Conservation (phyloP, 495 filamentous ascomycete species). For the Letharia columbiana region DNA sequence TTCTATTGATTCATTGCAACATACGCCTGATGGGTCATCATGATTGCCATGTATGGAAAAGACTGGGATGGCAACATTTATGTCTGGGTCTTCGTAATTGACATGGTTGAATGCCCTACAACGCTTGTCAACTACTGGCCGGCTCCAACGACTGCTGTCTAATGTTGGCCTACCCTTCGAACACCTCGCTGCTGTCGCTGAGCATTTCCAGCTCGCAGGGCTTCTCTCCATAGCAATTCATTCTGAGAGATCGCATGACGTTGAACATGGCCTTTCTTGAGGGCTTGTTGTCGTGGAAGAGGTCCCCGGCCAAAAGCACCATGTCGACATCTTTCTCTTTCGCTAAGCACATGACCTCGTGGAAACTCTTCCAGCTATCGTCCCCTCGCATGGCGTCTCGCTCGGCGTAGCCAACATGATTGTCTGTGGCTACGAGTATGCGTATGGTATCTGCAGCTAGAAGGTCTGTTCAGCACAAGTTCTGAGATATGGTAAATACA, state of each 20-base stretch:
- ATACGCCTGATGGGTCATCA: slow-evolving; percentile 81
- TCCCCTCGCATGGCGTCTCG: slow-evolving; percentile 87
- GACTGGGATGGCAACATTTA: slow-evolving; percentile 94
- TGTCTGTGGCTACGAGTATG: slow-evolving; percentile 88
- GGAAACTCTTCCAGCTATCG: slow-evolving; percentile 94
- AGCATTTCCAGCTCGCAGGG: slow-evolving; percentile 94
- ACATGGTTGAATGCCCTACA: slow-evolving; percentile 72
- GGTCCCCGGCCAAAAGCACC: slow-evolving; percentile 86
- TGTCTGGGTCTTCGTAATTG: slow-evolving; percentile 96
- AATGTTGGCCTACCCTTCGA: slow-evolving; percentile 47
- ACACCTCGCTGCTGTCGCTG: slow-evolving; percentile 82
- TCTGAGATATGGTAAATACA: no score
- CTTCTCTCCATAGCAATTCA: slow-evolving; percentile 90
- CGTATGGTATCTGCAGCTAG: slow-evolving; percentile 83
- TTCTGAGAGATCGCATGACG: slow-evolving; percentile 84
- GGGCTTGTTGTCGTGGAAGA: slow-evolving; percentile 98
- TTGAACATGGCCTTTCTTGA: slow-evolving; percentile 95
- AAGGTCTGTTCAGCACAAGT: not conserved
- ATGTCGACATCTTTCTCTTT: slow-evolving; percentile 88
- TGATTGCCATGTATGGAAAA: slow-evolving; percentile 99
- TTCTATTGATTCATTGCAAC: slow-evolving; percentile 2
- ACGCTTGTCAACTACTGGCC: slow-evolving; percentile 1
- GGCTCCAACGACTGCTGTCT: not conserved
- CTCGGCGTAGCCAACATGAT: slow-evolving; percentile 94
- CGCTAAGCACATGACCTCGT: slow-evolving; percentile 89